phyloP scores from a whole-genome alignment of 306 rosid species.

The Macrotyloma uniflorum region DNA sequence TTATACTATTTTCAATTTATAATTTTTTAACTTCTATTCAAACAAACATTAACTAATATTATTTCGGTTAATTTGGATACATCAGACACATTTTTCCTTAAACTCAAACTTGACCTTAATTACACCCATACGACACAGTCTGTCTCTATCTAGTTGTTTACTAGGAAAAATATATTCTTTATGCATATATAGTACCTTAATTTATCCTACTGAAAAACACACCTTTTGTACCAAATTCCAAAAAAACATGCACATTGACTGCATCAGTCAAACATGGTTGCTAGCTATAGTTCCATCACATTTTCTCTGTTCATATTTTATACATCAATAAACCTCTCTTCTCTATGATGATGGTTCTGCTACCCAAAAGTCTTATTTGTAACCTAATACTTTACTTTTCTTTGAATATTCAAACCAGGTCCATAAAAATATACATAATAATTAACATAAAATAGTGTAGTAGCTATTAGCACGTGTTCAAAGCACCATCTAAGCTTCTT shows the following conservation, averaged over 20 bases:
- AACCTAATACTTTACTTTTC: not conserved
- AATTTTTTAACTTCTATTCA: too few species aligned
- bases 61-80: too few species aligned
- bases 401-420: slow-evolving; percentile 3
- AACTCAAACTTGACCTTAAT: too few species aligned
- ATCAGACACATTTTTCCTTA: too few species aligned
- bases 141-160: too few species aligned
- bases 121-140: too few species aligned
- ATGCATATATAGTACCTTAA: not conserved
- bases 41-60: too few species aligned
- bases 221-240: not conserved
- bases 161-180: too few species aligned
- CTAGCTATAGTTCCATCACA: not conserved
- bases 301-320: not conserved
- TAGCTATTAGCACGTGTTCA: not conserved
- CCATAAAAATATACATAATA: not conserved
- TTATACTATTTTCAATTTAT: too few species aligned
- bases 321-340: not conserved
- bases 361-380: not conserved
- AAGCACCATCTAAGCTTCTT: not conserved
- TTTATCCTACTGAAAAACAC: too few species aligned
- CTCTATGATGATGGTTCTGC: not conserved
- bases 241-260: not conserved
- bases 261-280: slow-evolving; percentile 19
- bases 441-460: not conserved